phyloP scores from a whole-genome alignment of 768 basidiomycete species.

The Calocybe cyanea region DNA sequence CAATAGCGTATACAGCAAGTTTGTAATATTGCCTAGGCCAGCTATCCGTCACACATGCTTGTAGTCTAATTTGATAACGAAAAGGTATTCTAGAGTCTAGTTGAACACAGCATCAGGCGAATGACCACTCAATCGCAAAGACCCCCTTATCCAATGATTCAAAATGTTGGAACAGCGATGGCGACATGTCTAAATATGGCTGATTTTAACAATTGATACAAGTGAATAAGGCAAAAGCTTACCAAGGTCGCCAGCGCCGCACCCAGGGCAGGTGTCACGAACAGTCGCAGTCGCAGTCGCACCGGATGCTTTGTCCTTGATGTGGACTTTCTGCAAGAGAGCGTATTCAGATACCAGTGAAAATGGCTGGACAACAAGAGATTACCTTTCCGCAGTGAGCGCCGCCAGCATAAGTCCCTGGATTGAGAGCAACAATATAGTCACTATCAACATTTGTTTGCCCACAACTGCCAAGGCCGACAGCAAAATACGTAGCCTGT shows the following conservation, averaged over 20 bases:
- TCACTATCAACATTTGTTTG: constrained; percentile 19
- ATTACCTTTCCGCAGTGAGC: constrained; percentile 19
- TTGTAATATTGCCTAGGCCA: no score
- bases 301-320: constrained; percentile 15
- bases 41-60: no score
- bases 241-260: constrained; percentile 19
- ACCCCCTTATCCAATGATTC: constrained; percentile 12
- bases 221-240: constrained; percentile 1
- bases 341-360: background rate
- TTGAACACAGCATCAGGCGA: constrained; percentile 4
- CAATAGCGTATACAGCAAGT: no score
- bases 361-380: background rate
- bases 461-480: constrained; percentile 23
- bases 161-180: constrained; percentile 19
- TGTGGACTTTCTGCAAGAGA: constrained; percentile 12
- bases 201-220: background rate
- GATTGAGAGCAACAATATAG: constrained; percentile 22
- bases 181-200: constrained; percentile 19
- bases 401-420: constrained; percentile 16
- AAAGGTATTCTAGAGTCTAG: no score
- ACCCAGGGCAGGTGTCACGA: constrained; percentile 19
- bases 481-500: constrained; percentile 20
- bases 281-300: constrained; percentile 18
- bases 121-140: constrained; percentile 15
- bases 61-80: no score